Base-by-base conservation (phyloP, 129 eudicot genomes). In the Ambrosia artemisiifolia region DNA sequence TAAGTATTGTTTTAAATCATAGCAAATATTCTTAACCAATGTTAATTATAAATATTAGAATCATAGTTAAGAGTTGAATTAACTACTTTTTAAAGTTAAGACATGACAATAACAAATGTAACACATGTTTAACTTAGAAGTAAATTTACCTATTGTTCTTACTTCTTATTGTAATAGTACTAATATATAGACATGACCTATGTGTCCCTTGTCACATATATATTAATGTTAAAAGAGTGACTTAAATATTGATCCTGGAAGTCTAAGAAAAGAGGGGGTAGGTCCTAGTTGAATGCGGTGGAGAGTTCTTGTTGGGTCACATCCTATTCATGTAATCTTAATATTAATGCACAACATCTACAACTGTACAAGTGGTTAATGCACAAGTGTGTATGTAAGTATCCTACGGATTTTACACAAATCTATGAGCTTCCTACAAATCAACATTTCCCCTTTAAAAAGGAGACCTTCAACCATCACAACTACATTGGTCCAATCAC, bases 241-340 rank as follows among this genome's bases (percentile, higher is more conserved):
- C 63, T 40, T 43, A 57, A 57, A 24, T 72, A 59, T 35, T 5
- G 40, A 42, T 46, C 30, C 32, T 47, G 50, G 33, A 20, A 42
- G 28, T 44, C 56, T 46, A 33, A 4, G 57, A 32, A 48, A 18
- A 44, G 11, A n/a, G 59, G n/a, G n/a, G 71, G 67, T 12, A 56
- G 80, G 38, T 28, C 75, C 61, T 55, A 38, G 33, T 55, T 16
- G 73, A 54, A n/a, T 12, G 40, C 30, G 78, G 16, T 51, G 60
- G 6, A n/a, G 65, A 35, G 32, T 49, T 47, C 48, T 50, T 50
- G 81, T 70, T 77, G 32, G 70, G 81, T 77, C 81, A 77, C 76
- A 77, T 78, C 81, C 56, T 64, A 18, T 70, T 78, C 72, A 78
- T 62, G 81, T 28, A 70, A 70, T 70, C 72, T 73, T 69, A 49